A percentile compares a stretch with the other conserved stretches of the same genome.
These are phyloP conservation scores for Pichia deserticola DNA, from an alignment of 805 yeast species.

Conservation along the genomic window DNA sequence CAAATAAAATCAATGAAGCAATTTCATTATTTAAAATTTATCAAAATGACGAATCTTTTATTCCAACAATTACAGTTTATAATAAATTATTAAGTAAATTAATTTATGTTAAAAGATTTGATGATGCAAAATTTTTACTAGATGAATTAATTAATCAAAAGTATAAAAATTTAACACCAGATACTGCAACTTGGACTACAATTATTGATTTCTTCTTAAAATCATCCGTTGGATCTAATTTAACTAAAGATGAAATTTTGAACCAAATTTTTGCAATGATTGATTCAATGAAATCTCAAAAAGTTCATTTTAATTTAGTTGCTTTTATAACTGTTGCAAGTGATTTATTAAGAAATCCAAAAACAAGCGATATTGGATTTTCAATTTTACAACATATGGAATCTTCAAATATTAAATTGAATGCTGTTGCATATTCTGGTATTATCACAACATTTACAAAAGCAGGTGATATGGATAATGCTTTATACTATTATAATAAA, in stretches of 20 bases:
- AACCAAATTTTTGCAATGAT: slow-evolving; percentile 23
- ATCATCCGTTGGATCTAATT: slow-evolving; percentile 35
- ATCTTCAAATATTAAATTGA: slow-evolving; percentile 24
- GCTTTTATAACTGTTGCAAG: slow-evolving; percentile 48
- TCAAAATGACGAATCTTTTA: slow-evolving; percentile 22
- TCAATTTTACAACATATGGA: slow-evolving; percentile 37
- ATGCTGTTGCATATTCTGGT: slow-evolving; percentile 36
- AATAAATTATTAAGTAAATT: slow-evolving; percentile 43
- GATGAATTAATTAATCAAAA: slow-evolving; percentile 31
- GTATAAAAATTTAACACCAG: slow-evolving; percentile 39
- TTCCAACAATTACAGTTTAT: slow-evolving; percentile 42
- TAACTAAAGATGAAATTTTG: slow-evolving; percentile 30
- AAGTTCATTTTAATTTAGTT: slow-evolving; percentile 33
- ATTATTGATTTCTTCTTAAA: slow-evolving; percentile 49
- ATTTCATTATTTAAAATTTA: slow-evolving; percentile 21
- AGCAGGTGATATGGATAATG: slow-evolving; percentile 34
- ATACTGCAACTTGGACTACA: slow-evolving; percentile 55
- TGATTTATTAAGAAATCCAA: slow-evolving; percentile 42
- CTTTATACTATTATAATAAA: slow-evolving; percentile 33
- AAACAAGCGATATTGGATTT: slow-evolving; percentile 45
- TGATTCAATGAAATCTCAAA: slow-evolving; percentile 32
- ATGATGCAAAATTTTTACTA: slow-evolving; percentile 43
- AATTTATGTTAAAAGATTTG: slow-evolving; percentile 32
- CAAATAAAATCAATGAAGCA: slow-evolving; percentile 37
- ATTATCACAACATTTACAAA: slow-evolving; percentile 42